A percentile compares a stretch with the other conserved stretches of the same genome.
Conservation (phyloP, 306 rosid species). For the Ormosia emarginata region DNA sequence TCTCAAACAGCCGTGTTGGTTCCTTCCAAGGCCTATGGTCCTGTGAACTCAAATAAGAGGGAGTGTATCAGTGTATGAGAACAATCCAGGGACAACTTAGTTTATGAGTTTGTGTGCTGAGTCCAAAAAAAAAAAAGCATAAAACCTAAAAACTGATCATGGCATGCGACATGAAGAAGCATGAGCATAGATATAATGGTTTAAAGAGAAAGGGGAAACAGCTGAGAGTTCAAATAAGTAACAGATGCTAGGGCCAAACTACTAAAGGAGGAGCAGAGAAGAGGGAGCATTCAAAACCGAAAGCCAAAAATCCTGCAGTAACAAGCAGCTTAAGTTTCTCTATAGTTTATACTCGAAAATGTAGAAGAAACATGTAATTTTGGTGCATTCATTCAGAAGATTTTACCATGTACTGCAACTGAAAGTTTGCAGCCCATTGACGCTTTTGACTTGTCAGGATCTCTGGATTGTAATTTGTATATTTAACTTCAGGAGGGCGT, state of each 20-base stretch:
- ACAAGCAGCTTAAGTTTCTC: conserved; percentile 20
- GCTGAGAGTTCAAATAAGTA: conserved; percentile 3
- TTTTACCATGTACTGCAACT: conserved; percentile 61
- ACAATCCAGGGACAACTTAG: neutral
- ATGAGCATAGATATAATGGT: neutral
- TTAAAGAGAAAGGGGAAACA: neutral
- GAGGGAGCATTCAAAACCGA: neutral
- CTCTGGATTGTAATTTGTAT: conserved; percentile 80
- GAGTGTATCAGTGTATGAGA: conserved; percentile 20
- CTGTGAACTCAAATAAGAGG: conserved; percentile 49
- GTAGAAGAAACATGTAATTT: neutral
- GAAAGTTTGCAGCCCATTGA: conserved; percentile 89
- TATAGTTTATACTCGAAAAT: neutral
- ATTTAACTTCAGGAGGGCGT: conserved; percentile 59
- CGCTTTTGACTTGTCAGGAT: conserved; percentile 92
- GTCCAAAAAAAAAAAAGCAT: neutral
- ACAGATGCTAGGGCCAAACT: neutral
- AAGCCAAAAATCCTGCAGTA: conserved; percentile 1
- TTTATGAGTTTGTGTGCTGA: neutral
- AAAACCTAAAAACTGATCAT: neutral
- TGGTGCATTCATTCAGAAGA: neutral
- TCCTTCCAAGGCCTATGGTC: conserved; percentile 87
- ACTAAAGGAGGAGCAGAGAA: neutral
- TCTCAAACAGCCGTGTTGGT: conserved; percentile 84
- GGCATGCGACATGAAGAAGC: neutral